phyloP scores from a whole-genome alignment of 495 filamentous ascomycete genomes.

The Parathielavia hyrcaniae region DNA sequence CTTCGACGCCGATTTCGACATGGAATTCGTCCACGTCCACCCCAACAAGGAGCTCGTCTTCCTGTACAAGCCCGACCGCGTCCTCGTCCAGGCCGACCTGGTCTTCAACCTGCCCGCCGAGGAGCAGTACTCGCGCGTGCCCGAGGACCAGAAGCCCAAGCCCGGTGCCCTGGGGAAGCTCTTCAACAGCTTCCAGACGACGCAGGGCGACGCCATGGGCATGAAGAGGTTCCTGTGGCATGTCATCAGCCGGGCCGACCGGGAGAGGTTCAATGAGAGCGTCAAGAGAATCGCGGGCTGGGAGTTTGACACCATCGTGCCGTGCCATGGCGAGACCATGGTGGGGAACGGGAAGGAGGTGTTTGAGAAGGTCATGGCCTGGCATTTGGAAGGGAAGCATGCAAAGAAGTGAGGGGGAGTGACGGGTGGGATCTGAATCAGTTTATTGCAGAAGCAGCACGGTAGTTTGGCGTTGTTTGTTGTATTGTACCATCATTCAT shows the following conservation, averaged over 20 bases:
- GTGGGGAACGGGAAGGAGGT: slow-evolving; percentile 67
- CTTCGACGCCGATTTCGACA: slow-evolving; percentile 80
- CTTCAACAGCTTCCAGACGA: slow-evolving; percentile 54
- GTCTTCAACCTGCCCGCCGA: slow-evolving; percentile 84
- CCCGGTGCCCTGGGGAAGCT: slow-evolving; percentile 60
- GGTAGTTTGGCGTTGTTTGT: too few relatives aligned
- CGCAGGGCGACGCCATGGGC: slow-evolving; percentile 57
- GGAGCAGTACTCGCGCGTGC: slow-evolving; percentile 70
- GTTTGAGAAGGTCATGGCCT: slow-evolving; percentile 76
- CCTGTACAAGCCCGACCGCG: slow-evolving; percentile 68
- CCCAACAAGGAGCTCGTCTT: slow-evolving; percentile 83
- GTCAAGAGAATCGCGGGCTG: slow-evolving; percentile 63
- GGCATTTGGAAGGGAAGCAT: slow-evolving; percentile 58
- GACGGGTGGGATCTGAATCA: background rate
- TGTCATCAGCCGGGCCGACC: slow-evolving; percentile 55
- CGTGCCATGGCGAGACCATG: slow-evolving; percentile 91
- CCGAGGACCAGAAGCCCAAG: slow-evolving; percentile 47
- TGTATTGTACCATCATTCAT: too few relatives aligned
- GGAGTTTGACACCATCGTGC: slow-evolving; percentile 84
- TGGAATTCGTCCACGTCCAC: slow-evolving; percentile 76
- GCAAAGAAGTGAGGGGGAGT: background rate
- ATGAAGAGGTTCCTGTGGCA: slow-evolving; percentile 85
- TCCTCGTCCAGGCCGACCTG: slow-evolving; percentile 86
- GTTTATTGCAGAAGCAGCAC: too few relatives aligned
- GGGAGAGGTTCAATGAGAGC: slow-evolving; percentile 61